Conservation (phyloP, 2,329 filamentous ascomycete species). For the Dothidotthia symphoricarpi region DNA sequence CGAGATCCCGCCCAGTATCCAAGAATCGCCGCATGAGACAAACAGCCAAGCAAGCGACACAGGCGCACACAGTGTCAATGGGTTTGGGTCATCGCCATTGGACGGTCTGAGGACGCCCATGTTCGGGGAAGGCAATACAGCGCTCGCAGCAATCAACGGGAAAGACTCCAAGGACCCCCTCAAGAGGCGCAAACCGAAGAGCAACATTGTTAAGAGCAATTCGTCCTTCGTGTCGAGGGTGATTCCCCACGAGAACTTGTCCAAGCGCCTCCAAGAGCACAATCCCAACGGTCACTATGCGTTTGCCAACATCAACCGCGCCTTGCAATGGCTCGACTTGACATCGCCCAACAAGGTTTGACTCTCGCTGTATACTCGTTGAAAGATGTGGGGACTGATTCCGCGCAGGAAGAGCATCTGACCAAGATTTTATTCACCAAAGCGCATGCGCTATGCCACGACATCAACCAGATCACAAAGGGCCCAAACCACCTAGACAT, state of each 20-base stretch:
- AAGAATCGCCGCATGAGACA: constrained; percentile 45
- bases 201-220: constrained; percentile 97
- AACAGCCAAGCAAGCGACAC: constrained; percentile 48
- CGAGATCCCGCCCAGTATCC: constrained; percentile 47
- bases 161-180: constrained; percentile 65
- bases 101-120: constrained; percentile 53
- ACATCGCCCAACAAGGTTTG: constrained; percentile 67
- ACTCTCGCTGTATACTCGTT: not conserved
- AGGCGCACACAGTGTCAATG: constrained; percentile 45
- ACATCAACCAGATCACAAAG: constrained; percentile 83
- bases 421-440: constrained; percentile 97
- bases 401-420: constrained; percentile 74
- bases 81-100: constrained; percentile 30
- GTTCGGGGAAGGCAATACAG: constrained; percentile 83
- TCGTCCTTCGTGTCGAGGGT: constrained; percentile 98
- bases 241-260: constrained; percentile 79
- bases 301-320: constrained; percentile 93
- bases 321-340: constrained; percentile 94
- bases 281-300: constrained; percentile 77
- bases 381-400: not conserved
- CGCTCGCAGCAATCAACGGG: constrained; percentile 59
- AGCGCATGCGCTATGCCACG: constrained; percentile 91
- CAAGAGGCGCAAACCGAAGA: constrained; percentile 92
- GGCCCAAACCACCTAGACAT: constrained; percentile 78
- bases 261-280: constrained; percentile 77